Base-by-base conservation (phyloP, 768 basidiomycete genomes). In the Lentinula boryana region DNA sequence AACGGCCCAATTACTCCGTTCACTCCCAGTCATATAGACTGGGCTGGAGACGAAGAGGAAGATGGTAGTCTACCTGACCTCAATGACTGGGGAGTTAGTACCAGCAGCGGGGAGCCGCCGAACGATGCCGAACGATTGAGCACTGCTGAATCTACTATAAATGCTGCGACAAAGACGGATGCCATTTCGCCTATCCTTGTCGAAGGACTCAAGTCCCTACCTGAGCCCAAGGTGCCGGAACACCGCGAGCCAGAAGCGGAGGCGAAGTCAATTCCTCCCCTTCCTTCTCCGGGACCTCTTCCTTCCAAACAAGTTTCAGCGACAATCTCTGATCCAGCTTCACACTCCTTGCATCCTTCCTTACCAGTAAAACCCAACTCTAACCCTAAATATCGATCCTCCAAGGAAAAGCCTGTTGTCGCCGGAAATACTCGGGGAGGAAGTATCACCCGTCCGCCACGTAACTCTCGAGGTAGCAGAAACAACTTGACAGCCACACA, bases 21-120 rank as follows among this genome's bases (percentile, higher is more conserved):
- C 27, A 56, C 55, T 27, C 87, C 86, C 36, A 89, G 85, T 61
- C 90, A 93, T 64, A 88, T 93, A 61, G 91, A 93, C 71, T 94
- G 92, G 92, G 92, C 92, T 44, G 88, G 87, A 38, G 90, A 93
- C 65, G 91, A 94, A 60, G 91, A 93, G 63, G 87, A 89, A 67
- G 91, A 93, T 63, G 87, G 88, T 67, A 85, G 82, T 63, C 76
- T 94, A 2, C 91, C 92, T 5, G 89, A 91, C 71, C 78, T 94
- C 31, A 84, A 93, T 68, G 92, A 94, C 68, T 94, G 92, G 92
- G 90, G 87, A 18, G 82, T 91, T 49, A 78, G 78, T 18, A 77
- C 84, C 16, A 72, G 71, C 18, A 71, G 73, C 58, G 35, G 13
- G 18, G 32, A 15, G 16, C n/a, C 48, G 6, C 36, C 46, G 10